Base-by-base conservation (phyloP, 2,329 filamentous ascomycete species). In the Fusarium armeniacum region DNA sequence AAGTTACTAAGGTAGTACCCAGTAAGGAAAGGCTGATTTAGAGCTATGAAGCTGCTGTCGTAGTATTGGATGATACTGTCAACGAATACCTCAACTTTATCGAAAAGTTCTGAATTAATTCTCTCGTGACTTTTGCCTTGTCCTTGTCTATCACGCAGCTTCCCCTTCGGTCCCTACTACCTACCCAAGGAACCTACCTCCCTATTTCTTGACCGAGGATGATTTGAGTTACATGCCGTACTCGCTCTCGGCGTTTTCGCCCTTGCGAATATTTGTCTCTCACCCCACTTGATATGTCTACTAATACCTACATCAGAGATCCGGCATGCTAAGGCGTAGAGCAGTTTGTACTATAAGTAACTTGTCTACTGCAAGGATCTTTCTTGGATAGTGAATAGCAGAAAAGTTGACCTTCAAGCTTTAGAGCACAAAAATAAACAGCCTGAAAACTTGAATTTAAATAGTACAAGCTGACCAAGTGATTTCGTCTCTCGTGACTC, bases 11-110 rank as follows among this genome's bases (percentile, higher is more conserved):
- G 20, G 20, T 20, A 20, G 36, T n/a, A 43, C 67, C 67, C 58
- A 68, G 58, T 51, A 47, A 50, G 67, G 67, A 70, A 70, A 71
- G 58, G 67, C 40, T 45, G 40, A 38, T 49, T 63, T 61, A 28
- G 56, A 68, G 67, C 58, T 71, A 35, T 58, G 51, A 54, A 71
- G 55, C 59, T 71, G 52, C 64, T 24, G 45, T 54, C 20, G 36
- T 65, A 40, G 30, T 46, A n/a, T 51, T 11, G 32, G 44, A 44
- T 28, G n/a, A 62, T 46, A 11, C 36, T 40, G 35, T 24, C 22
- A 51, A 18, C 30, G 41, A 64, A 58, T 50, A 16, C 16, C 9
- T 46, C 44, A 46, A 52, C 60, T 62, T 40, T 20, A 30, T 62
- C 22, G 32, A 61, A 18, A 33, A 24, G 28, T 16, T 33, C 22